Base-by-base conservation (phyloP, 176 grass and related monocot genomes). In the Puya raimondii region DNA sequence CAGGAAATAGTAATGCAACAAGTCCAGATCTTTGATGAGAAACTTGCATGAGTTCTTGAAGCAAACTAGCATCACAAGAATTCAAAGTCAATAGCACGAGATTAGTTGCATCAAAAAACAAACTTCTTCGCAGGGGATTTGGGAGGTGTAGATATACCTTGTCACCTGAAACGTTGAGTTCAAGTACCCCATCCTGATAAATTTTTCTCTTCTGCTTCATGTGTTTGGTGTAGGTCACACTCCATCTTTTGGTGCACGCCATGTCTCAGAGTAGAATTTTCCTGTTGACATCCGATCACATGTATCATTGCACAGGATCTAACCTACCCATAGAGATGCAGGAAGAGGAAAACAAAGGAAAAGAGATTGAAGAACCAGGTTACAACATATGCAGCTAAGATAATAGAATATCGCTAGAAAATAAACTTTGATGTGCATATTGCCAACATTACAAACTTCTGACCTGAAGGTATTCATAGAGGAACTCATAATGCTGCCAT, bases 191-290 rank as follows among this genome's bases (percentile, higher is more conserved):
- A 23, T 97, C 84, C 3, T 90, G 84, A 77, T 92, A 97, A 64
- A 75, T 77, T 83, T 97, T 92, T 63, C 89, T 85, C 79, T 90
- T 97, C 74, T 97, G 84, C 73, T 85, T 92, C 71, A 97, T 14
- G 56, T 97, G 89, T 63, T 85, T 92, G 1, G 93, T 92, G 78
- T 87, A 96, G 51, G 89, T 87, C 63, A 80, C 84, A 51, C 76
- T 70, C 89, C 84, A 90, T 54, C 67, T 78, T 73, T 26, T 77
- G 12, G 57, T 22, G 56, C 17, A 22, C 21, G 16, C 14, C 56
- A 61, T 61, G 14, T 16, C 10, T 61, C 21, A 61, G n/a, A 2
- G 16, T 9, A 8, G 54, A 17, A 59, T 9, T 17, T 7, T 17
- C 54, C 54, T 22, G 56, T 61, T 61, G 21, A 22, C 10, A 61